These are phyloP conservation scores for Trichophyton benhamiae DNA, from an alignment of 2,329 filamentous ascomycete genomes.

Conservation along the genomic window DNA sequence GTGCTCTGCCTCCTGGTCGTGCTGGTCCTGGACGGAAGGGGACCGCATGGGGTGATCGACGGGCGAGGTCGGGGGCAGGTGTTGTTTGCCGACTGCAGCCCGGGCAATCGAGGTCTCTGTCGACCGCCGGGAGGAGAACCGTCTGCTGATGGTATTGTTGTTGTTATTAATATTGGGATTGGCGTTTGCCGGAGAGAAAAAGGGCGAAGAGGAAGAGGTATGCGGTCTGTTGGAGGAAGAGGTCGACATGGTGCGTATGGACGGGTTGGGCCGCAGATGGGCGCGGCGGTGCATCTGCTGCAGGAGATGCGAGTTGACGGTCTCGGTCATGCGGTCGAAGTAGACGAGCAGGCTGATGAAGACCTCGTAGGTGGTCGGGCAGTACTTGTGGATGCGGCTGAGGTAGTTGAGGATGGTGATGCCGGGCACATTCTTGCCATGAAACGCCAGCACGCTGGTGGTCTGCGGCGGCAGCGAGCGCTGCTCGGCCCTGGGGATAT, in stretches of 20 bases:
- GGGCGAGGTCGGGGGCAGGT: not conserved
- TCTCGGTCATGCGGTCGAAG: conserved; percentile 97
- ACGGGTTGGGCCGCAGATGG: conserved; percentile 13
- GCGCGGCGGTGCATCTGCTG: conserved; percentile 42
- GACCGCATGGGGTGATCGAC: not conserved
- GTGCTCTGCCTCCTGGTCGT: not conserved
- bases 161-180: not conserved
- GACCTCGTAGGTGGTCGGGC: conserved; percentile 94
- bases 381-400: conserved; percentile 95
- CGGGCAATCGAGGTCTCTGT: not conserved
- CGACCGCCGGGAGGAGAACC: conserved; percentile 11
- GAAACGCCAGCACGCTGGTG: conserved; percentile 77
- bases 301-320: conserved; percentile 71
- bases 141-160: conserved; percentile 1
- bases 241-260: conserved; percentile 15
- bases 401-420: conserved; percentile 96
- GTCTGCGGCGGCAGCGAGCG: conserved; percentile 51
- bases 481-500: conserved; percentile 50
- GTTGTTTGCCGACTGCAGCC: not conserved
- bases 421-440: conserved; percentile 93
- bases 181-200: conserved; percentile 14
- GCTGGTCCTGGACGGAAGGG: conserved; percentile 5
- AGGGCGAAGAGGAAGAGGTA: conserved; percentile 13
- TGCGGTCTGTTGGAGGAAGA: conserved; percentile 7
- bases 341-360: conserved; percentile 92